Percentiles rank a stretch among this genome's conserved stretches.
Conservation (phyloP, 495 filamentous ascomycete species). For the Letharia columbiana region DNA sequence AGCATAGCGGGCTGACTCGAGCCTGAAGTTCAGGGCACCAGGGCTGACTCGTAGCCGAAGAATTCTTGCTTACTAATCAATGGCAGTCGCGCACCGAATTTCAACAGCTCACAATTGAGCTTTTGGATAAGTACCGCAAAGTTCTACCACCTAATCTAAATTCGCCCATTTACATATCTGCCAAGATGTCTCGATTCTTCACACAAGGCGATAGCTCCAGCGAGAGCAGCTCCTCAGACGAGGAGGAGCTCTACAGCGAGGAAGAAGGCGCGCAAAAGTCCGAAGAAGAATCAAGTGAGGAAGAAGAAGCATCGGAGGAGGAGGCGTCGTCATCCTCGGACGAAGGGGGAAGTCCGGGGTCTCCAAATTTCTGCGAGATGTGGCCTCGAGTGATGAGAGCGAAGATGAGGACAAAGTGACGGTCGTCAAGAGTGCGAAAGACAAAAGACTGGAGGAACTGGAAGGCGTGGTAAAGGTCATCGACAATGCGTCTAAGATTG, state of each 20-base stretch:
- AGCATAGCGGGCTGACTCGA: no score
- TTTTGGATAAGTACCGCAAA: background rate
- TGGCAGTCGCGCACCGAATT: constrained; percentile 4
- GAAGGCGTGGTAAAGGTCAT: constrained; percentile 82
- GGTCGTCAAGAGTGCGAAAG: constrained; percentile 90
- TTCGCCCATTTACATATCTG: background rate
- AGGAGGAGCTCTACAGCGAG: constrained; percentile 83
- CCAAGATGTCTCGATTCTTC: constrained; percentile 91
- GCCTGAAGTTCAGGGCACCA: no score
- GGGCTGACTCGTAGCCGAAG: background rate
- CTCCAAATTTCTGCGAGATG: constrained; percentile 71
- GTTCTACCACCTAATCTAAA: background rate
- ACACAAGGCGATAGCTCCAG: constrained; percentile 86
- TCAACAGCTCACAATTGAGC: background rate
- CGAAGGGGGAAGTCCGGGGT: constrained; percentile 63
- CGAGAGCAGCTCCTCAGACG: constrained; percentile 60
- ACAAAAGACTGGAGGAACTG: constrained; percentile 90
- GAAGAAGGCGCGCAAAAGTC: constrained; percentile 45
- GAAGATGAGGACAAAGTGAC: constrained; percentile 75
- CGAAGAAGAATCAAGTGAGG: constrained; percentile 51
- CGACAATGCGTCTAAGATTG: constrained; percentile 94
- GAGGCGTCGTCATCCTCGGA: constrained; percentile 44
- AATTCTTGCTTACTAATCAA: background rate
- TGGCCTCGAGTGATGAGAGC: constrained; percentile 64
- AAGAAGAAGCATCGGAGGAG: constrained; percentile 41